phyloP scores from a whole-genome alignment of 306 rosid genomes.

The Coriaria nepalensis region DNA sequence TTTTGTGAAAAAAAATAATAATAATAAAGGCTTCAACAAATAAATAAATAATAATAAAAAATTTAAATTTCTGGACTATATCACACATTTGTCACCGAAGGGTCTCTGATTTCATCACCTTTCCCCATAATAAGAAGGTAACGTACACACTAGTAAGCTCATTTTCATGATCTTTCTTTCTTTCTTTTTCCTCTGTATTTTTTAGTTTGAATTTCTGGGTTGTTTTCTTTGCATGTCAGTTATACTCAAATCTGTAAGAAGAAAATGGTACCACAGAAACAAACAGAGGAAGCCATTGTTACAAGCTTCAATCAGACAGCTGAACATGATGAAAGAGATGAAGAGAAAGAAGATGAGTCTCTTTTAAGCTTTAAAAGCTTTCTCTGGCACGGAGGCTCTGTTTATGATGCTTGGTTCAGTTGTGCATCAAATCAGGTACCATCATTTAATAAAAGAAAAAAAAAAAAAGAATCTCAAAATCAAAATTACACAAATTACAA shows the following conservation, averaged over 20 bases:
- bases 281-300: slow-evolving; percentile 58
- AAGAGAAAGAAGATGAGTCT: slow-evolving; percentile 25
- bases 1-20: no score
- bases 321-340: slow-evolving; percentile 44
- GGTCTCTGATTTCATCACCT: no score
- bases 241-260: slow-evolving; percentile 11
- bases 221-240: slow-evolving; percentile 22
- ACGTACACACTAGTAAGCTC: no score
- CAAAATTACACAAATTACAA: not conserved
- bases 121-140: no score
- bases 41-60: no score
- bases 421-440: slow-evolving; percentile 92
- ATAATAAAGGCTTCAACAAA: no score
- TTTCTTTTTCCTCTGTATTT: no score
- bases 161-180: no score
- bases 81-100: no score
- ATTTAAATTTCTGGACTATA: no score
- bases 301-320: slow-evolving; percentile 29
- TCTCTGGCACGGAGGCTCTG: slow-evolving; percentile 97
- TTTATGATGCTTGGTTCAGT: slow-evolving; percentile 92
- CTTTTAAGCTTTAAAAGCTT: slow-evolving; percentile 33
- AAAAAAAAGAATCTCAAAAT: slow-evolving; percentile 5
- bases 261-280: slow-evolving; percentile 46
- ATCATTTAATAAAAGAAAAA: not conserved
- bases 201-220: slow-evolving; percentile 18